Conservation (phyloP, 805 yeast species). For the Suhomyces faveliae region DNA sequence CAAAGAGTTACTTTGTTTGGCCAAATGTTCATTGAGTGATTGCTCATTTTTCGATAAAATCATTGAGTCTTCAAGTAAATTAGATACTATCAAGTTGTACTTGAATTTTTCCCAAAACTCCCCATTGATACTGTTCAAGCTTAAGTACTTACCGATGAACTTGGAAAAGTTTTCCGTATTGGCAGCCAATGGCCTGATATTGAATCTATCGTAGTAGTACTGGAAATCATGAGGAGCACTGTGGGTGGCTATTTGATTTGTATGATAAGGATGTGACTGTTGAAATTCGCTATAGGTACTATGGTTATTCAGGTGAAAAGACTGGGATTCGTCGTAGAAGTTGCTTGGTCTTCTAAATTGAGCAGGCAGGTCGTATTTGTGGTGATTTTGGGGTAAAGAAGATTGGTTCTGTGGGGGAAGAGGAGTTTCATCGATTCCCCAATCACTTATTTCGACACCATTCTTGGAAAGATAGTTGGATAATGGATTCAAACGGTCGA, state of each 20-base stretch:
- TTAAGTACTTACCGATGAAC: conserved; percentile 27
- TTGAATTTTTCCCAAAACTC: conserved; percentile 42
- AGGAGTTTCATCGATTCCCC: conserved; percentile 36
- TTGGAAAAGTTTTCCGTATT: conserved; percentile 22
- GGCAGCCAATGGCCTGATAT: conserved; percentile 8
- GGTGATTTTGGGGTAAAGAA: not conserved
- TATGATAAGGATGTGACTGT: not conserved
- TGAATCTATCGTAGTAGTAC: conserved; percentile 13
- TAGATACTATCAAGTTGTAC: conserved; percentile 37
- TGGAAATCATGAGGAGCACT: conserved; percentile 8
- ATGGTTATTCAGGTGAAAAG: conserved; percentile 1
- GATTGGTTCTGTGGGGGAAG: conserved; percentile 8
- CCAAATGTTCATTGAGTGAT: conserved; percentile 17
- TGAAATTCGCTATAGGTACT: not conserved
- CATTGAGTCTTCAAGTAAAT: conserved; percentile 40
- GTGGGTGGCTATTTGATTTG: not conserved
- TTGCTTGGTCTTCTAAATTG: conserved; percentile 4
- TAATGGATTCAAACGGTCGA: conserved; percentile 26
- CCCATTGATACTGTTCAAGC: conserved; percentile 12
- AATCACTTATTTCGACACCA: conserved; percentile 25
- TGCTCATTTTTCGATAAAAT: conserved; percentile 44
- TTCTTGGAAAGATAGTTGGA: conserved; percentile 20
- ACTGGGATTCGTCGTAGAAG: not conserved
- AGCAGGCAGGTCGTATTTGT: not conserved
- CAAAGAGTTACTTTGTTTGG: conserved; percentile 2